phyloP scores from a whole-genome alignment of 2,329 filamentous ascomycete genomes.

The Xylaria sp. region DNA sequence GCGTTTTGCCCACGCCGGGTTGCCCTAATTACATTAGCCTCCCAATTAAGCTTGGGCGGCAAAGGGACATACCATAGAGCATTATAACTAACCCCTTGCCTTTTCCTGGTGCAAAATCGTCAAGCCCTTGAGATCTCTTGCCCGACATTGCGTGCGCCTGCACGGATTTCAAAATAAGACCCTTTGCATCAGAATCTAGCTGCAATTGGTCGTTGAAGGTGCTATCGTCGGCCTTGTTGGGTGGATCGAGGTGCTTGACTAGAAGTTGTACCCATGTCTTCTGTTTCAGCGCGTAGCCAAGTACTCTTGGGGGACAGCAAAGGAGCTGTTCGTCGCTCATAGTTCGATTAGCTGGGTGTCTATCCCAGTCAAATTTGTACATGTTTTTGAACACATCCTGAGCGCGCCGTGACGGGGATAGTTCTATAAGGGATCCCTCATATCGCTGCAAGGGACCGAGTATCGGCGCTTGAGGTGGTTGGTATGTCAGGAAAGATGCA shows the following conservation, averaged over 20 bases:
- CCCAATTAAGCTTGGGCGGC: neutral
- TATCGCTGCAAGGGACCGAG: constrained; percentile 8
- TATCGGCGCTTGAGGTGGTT: constrained; percentile 3
- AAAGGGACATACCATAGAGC: constrained; percentile 7
- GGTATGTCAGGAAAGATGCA: constrained; percentile 21
- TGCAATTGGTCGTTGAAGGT: constrained; percentile 17
- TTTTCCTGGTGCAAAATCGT: constrained; percentile 20
- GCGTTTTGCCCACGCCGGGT: constrained; percentile 21
- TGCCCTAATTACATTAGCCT: constrained; percentile 11
- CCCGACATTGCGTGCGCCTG: neutral
- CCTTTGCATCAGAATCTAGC: constrained; percentile 35
- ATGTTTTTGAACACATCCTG: constrained; percentile 16
- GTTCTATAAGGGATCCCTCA: constrained; percentile 13
- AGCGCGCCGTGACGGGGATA: constrained; percentile 9
- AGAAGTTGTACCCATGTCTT: constrained; percentile 28
- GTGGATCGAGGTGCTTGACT: neutral
- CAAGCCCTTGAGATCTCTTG: constrained; percentile 8
- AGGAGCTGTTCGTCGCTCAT: constrained; percentile 12
- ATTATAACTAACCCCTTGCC: constrained; percentile 18
- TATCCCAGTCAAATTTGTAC: constrained; percentile 22
- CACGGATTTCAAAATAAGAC: constrained; percentile 16
- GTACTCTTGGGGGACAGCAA: constrained; percentile 22
- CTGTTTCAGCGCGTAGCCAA: constrained; percentile 23
- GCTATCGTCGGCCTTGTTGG: constrained; percentile 8
- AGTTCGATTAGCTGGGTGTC: neutral